Conservation (phyloP, 192 early-diverging fungal genomes). For the Linderina pennispora region DNA sequence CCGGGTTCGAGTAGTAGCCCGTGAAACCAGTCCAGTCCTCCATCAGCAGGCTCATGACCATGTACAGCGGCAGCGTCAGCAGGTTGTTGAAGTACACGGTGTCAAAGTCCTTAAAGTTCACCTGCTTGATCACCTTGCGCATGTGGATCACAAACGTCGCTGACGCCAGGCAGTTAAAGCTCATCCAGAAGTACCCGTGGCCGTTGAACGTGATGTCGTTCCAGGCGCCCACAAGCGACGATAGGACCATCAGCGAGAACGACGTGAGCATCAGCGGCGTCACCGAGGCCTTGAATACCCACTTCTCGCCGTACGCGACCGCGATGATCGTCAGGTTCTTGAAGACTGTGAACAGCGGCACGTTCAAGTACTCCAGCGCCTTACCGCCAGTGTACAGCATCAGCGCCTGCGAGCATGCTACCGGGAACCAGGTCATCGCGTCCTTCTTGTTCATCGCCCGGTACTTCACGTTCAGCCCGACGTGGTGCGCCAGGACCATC, state of each 20-base stretch:
- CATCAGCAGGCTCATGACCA: conserved; percentile 59
- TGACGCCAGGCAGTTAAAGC: conserved; percentile 82
- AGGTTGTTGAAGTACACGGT: conserved; percentile 98
- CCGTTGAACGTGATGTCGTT: conserved; percentile 58
- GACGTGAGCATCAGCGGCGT: conserved; percentile 75
- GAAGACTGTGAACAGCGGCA: conserved; percentile 96
- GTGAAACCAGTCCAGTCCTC: conserved; percentile 61
- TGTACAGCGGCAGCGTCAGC: conserved; percentile 74
- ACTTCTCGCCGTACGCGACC: conserved; percentile 89
- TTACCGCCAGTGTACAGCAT: conserved; percentile 99
- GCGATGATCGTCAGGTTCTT: conserved; percentile 98
- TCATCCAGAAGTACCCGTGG: conserved; percentile 85
- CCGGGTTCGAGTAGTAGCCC: conserved; percentile 36
- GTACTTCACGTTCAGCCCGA: conserved; percentile 55
- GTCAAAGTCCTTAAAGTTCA: conserved; percentile 96
- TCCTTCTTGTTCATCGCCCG: conserved; percentile 59
- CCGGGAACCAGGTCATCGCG: conserved; percentile 74
- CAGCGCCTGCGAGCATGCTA: conserved; percentile 74
- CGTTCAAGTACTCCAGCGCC: conserved; percentile 84
- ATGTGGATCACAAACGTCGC: conserved; percentile 86
- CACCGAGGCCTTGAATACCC: conserved; percentile 76
- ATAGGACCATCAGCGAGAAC: conserved; percentile 81
- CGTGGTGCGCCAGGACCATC: conserved; percentile 50
- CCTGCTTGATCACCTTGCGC: conserved; percentile 82
- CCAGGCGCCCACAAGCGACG: conserved; percentile 84